Conservation (phyloP, 2,329 filamentous ascomycete genomes). For the Phyllosticta paracitricarpa region DNA sequence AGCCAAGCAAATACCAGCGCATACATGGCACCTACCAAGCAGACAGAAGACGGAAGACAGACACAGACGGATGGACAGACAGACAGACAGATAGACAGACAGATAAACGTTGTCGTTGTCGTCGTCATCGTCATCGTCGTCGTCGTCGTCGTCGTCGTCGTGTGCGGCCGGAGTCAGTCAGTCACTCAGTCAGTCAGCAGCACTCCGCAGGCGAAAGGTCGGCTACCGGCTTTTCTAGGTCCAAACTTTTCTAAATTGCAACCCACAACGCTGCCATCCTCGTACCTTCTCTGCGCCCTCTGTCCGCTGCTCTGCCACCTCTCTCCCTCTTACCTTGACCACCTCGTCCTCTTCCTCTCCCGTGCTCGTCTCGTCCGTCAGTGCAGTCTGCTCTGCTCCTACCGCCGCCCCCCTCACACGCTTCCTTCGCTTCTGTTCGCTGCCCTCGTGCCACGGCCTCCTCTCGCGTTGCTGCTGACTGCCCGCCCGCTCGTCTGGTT, state of each 20-base stretch:
- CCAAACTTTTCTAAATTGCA: background rate
- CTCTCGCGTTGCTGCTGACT: conserved; percentile 8
- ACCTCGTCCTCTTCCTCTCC: background rate
- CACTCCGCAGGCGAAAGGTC: background rate
- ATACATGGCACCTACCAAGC: too few relatives aligned
- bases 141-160: too few relatives aligned
- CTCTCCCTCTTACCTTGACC: background rate
- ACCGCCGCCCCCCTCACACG: background rate
- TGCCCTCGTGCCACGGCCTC: background rate
- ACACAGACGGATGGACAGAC: too few relatives aligned
- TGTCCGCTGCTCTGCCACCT: background rate
- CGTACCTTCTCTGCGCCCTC: background rate
- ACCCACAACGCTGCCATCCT: background rate
- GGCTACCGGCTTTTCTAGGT: background rate
- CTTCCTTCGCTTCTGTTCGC: background rate
- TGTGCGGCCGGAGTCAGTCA: background rate
- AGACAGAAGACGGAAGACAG: too few relatives aligned
- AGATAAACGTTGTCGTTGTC: too few relatives aligned
- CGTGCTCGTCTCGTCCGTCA: background rate
- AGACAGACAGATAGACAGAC: too few relatives aligned
- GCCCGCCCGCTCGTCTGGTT: conserved; percentile 2
- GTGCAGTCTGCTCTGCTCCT: too few relatives aligned
- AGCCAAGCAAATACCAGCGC: too few relatives aligned
- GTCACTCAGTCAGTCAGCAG: background rate
- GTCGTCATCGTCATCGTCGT: too few relatives aligned